Evolutionary conservation across 345 rosid species (phyloP), one percentile per base, ranked within the genome.

Genomic region (Linum lewisii): DNA sequence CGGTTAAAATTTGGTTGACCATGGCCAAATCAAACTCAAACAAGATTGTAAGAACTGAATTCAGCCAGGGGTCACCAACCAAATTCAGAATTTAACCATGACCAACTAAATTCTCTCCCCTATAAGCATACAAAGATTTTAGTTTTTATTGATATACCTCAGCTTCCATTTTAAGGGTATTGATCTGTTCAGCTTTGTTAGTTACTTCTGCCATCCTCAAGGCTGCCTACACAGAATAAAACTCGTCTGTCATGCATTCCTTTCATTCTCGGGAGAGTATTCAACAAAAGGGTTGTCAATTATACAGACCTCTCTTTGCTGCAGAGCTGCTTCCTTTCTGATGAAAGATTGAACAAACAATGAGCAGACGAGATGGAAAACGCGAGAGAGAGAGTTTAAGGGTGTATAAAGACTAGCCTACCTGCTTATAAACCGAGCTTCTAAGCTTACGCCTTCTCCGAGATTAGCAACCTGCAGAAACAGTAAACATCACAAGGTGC

Each of bases 161-260:
- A 61, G 83, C 87, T 69, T 90, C 95, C 36, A 78, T 69, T 58
- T 54, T 79, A 65, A 86, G 90, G 65, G 82, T 72, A 20, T 82
- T 66, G 54, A 88, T 70, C 53, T 79, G 78, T 67, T 68, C 83
- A 11, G 69, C 69, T 70, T 55, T 79, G 54, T 77, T 74, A 66
- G 64, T 73, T 70, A 80, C 84, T 73, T 81, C 71, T 26, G 82
- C 95, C 32, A 66, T 73, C 73, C 66, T 79, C 62, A 78, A 57
- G 67, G 95, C 90, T 78, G 93, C 92, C 97, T 90, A 78, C 23
- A 58, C 64, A n/a, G 66, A 63, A 68, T 59, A 70, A n/a, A n/a
- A n/a, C n/a, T n/a, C n/a, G n/a, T n/a, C 9, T 51, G 54, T 54
- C 71, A 34, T 62, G 10, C 7, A 29, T 29, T 29, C 7, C 34